A percentile compares a stretch with the other conserved stretches of the same genome.
Conservation (phyloP, 139 green algal species). For the Picochlorum sp. region DNA sequence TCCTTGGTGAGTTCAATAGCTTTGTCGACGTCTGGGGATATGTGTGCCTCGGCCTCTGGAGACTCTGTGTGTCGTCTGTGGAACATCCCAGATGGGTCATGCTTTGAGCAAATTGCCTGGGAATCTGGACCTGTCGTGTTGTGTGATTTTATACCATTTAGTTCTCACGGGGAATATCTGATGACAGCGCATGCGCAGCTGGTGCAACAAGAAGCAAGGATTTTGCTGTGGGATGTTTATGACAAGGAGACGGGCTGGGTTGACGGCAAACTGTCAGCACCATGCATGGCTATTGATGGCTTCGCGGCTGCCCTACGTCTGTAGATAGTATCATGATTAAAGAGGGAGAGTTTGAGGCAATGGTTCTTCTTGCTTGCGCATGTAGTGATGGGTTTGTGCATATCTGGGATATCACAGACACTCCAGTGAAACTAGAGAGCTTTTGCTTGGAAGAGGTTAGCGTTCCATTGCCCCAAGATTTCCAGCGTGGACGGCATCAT, state of each 20-base stretch:
- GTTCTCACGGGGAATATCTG: background rate
- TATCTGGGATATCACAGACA: constrained; percentile 38
- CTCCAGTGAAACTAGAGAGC: background rate
- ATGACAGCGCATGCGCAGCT: constrained; percentile 20
- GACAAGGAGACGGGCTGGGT: constrained; percentile 15
- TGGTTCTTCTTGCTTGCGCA: constrained; percentile 49
- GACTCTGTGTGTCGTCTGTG: constrained; percentile 7
- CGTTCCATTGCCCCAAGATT: background rate
- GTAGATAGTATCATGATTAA: background rate
- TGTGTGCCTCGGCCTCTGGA: constrained; percentile 13
- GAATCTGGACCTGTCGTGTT: constrained; percentile 19
- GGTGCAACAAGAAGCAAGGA: constrained; percentile 16
- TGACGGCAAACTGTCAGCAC: constrained; percentile 14
- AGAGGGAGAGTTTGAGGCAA: background rate
- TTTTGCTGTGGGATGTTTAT: constrained; percentile 24
- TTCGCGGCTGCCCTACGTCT: background rate
- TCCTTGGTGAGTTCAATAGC: constrained; percentile 6
- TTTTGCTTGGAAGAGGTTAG: background rate
- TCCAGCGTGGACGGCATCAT: constrained; percentile 5
- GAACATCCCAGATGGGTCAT: background rate
- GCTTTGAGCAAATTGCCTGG: constrained; percentile 9
- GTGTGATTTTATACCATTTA: constrained; percentile 10
- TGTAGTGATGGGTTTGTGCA: constrained; percentile 75
- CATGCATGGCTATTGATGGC: constrained; percentile 8
- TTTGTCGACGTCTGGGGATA: background rate